Conservation (phyloP, 768 basidiomycete genomes). For the Terana coerulea region DNA sequence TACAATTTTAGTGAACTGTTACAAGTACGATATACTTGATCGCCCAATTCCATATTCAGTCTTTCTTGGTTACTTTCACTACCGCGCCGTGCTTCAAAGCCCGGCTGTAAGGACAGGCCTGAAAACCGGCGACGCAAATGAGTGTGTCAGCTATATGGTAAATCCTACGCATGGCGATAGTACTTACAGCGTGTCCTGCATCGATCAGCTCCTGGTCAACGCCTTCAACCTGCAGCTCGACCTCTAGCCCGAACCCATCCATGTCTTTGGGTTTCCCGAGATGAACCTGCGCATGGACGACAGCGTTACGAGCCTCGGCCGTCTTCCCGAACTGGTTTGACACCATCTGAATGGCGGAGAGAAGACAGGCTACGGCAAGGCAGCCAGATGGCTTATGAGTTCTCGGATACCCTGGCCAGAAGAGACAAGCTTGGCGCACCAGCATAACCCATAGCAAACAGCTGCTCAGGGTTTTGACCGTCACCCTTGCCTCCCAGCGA, state of each 20-base stretch:
- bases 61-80: constrained; percentile 50
- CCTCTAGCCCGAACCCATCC: constrained; percentile 62
- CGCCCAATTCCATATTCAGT: neutral
- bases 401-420: too few species aligned
- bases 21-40: too few species aligned
- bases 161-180: neutral
- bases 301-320: constrained; percentile 52
- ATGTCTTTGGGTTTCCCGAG: constrained; percentile 57
- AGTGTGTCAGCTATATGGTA: neutral
- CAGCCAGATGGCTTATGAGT: neutral
- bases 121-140: too few species aligned
- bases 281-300: constrained; percentile 58
- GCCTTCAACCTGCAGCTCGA: constrained; percentile 69
- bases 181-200: constrained; percentile 65
- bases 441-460: constrained; percentile 35
- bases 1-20: too few species aligned
- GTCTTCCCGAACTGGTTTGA: constrained; percentile 52
- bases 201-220: constrained; percentile 60
- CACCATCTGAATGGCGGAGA: constrained; percentile 63
- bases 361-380: constrained; percentile 59
- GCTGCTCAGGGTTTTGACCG: constrained; percentile 38
- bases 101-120: constrained; percentile 72
- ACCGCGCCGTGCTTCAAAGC: constrained; percentile 53
- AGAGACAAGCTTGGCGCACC: constrained; percentile 15
- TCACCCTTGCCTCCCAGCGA: constrained; percentile 35